Conservation (phyloP, 2,329 filamentous ascomycete species). For the Colletotrichum sp. region DNA sequence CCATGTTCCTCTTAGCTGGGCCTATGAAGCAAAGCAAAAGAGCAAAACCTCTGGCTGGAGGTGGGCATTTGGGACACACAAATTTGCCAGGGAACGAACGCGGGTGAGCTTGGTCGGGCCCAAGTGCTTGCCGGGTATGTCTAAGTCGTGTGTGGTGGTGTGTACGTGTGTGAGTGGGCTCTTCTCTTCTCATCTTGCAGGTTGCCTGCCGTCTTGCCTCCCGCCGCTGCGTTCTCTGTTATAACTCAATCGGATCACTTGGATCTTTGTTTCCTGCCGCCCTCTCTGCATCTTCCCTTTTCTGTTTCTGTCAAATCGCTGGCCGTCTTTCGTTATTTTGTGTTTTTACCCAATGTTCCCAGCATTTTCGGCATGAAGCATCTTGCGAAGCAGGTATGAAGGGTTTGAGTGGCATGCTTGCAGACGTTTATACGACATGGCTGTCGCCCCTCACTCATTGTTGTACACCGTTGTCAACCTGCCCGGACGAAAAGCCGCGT, state of each 20-base stretch:
- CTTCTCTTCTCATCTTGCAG: conserved; percentile 14
- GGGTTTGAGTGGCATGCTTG: conserved; percentile 44
- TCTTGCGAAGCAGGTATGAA: conserved; percentile 36
- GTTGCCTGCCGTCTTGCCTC: conserved; percentile 11
- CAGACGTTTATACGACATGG: conserved; percentile 50
- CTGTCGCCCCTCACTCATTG: conserved; percentile 50
- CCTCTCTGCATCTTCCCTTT: background rate
- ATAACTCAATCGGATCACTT: conserved; percentile 21
- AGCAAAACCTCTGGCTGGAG: conserved; percentile 2
- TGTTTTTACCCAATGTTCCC: background rate
- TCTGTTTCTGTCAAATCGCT: conserved; percentile 18
- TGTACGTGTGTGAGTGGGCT: background rate
- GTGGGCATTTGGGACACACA: conserved; percentile 1
- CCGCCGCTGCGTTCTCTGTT: conserved; percentile 2
- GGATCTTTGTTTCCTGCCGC: conserved; percentile 4
- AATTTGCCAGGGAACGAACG: background rate
- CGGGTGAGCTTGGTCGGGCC: conserved; percentile 5
- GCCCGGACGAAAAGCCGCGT: conserved; percentile 41
- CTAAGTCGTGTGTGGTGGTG: background rate
- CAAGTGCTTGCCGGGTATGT: background rate
- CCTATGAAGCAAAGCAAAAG: conserved; percentile 14
- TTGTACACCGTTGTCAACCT: conserved; percentile 45
- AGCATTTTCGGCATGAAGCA: conserved; percentile 18
- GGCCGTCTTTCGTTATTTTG: conserved; percentile 16
- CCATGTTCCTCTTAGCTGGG: conserved; percentile 15